Percentiles rank a stretch among this genome's conserved stretches.
phyloP scores from a whole-genome alignment of 139 green algal genomes.

The Coelastrella sp. region DNA sequence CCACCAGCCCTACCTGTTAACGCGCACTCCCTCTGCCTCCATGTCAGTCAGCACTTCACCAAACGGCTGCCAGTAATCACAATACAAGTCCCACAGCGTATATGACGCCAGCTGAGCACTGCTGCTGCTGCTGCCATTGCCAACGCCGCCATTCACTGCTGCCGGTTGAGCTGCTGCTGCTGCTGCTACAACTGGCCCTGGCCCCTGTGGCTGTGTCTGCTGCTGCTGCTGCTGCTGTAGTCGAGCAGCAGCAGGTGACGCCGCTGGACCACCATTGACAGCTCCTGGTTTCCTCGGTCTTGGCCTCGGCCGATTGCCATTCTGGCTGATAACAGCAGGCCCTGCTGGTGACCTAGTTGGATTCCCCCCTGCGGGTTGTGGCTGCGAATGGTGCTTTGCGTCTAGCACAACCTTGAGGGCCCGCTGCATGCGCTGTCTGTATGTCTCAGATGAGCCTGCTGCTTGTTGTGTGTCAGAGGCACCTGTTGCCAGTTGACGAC shows the following conservation, averaged over 20 bases:
- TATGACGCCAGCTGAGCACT: not conserved
- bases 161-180: not conserved
- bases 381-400: no score
- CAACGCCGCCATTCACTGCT: not conserved
- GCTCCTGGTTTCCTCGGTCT: no score
- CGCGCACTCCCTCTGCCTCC: slow-evolving; percentile 81
- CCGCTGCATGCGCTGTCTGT: not conserved
- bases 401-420: not conserved
- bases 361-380: no score
- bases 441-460: no score
- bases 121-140: not conserved
- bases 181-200: not conserved
- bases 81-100: slow-evolving; percentile 87
- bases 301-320: no score
- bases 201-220: not conserved
- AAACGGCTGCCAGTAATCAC: slow-evolving; percentile 85
- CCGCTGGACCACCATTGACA: no score
- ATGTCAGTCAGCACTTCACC: slow-evolving; percentile 95
- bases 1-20: slow-evolving; percentile 57
- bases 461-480: not conserved
- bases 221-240: not conserved
- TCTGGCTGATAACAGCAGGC: no score
- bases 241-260: no score
- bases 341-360: no score
- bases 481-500: slow-evolving; percentile 5